Evolutionary conservation across 345 rosid genomes (phyloP).

Genomic region (Eucalyptus lansdowneana): DNA sequence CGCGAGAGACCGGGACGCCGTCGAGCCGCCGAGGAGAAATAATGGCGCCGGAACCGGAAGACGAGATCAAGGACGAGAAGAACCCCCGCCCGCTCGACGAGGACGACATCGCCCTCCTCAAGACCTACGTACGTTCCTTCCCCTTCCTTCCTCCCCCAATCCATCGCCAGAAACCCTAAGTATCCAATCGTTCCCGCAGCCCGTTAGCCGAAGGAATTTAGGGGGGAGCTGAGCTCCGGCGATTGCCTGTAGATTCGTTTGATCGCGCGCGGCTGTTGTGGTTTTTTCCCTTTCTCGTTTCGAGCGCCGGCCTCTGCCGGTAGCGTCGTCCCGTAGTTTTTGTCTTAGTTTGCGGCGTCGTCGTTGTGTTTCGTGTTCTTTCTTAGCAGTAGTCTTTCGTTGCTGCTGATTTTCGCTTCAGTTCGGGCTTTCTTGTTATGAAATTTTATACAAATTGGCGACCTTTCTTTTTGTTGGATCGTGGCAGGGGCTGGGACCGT

Average conservation of each 20-base stretch:
- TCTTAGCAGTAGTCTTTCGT: background rate
- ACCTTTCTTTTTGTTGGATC: background rate
- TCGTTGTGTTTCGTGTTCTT: background rate
- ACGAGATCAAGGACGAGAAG: slow-evolving; percentile 78
- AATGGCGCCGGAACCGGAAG: slow-evolving; percentile 37
- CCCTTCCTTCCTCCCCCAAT: background rate
- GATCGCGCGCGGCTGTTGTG: background rate
- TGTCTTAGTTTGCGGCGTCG: background rate
- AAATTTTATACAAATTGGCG: background rate
- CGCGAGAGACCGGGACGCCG: background rate
- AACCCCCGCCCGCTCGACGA: slow-evolving; percentile 82
- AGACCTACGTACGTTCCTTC: slow-evolving; percentile 48
- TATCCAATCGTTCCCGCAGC: background rate
- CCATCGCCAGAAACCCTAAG: background rate
- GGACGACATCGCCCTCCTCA: slow-evolving; percentile 91
- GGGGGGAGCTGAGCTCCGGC: background rate
- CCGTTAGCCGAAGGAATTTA: background rate
- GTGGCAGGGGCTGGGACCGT: slow-evolving; percentile 88
- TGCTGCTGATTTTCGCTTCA: background rate
- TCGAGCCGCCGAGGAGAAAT: background rate
- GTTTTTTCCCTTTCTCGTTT: background rate
- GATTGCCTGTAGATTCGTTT: background rate
- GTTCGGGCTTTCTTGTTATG: background rate
- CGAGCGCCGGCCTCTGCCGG: background rate
- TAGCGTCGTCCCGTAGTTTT: background rate